Evolutionary conservation across 2,329 filamentous ascomycete species (phyloP).

Genomic region (Phialophora tarda): DNA sequence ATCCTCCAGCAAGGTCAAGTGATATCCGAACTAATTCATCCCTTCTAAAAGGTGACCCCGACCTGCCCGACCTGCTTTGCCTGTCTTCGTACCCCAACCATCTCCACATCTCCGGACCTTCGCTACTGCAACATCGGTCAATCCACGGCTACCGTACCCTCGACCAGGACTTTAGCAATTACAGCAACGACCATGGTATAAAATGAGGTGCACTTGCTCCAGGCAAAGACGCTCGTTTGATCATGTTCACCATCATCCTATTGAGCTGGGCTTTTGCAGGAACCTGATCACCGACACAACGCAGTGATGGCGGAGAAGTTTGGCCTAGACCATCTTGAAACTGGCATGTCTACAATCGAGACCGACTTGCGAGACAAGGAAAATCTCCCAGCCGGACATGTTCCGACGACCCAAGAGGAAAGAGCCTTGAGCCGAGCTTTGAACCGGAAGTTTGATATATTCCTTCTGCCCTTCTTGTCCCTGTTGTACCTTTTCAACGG

Average conservation of each 20-base stretch:
- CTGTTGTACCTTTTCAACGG: slow-evolving; percentile 60
- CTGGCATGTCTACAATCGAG: slow-evolving; percentile 16
- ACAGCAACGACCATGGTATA: slow-evolving; percentile 12
- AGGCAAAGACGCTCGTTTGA: background rate
- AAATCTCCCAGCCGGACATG: slow-evolving; percentile 24
- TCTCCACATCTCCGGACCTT: background rate
- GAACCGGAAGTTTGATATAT: slow-evolving; percentile 55
- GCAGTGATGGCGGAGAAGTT: slow-evolving; percentile 16
- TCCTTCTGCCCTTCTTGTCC: slow-evolving; percentile 59
- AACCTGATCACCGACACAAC: background rate
- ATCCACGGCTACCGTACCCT: slow-evolving; percentile 18
- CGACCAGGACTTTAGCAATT: background rate
- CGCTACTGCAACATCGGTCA: slow-evolving; percentile 2
- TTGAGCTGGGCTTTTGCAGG: background rate
- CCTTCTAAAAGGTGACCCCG: background rate
- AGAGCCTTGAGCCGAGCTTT: slow-evolving; percentile 32
- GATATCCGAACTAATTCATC: background rate
- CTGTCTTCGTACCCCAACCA: background rate
- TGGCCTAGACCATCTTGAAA: slow-evolving; percentile 22
- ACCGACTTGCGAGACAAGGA: slow-evolving; percentile 4
- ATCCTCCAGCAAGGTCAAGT: background rate
- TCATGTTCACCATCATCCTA: background rate
- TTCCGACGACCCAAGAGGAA: slow-evolving; percentile 25
- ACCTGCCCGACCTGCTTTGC: background rate
- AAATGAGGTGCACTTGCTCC: slow-evolving; percentile 10